Conservation (phyloP, 768 basidiomycete species). For the Lactarius evosmus region DNA sequence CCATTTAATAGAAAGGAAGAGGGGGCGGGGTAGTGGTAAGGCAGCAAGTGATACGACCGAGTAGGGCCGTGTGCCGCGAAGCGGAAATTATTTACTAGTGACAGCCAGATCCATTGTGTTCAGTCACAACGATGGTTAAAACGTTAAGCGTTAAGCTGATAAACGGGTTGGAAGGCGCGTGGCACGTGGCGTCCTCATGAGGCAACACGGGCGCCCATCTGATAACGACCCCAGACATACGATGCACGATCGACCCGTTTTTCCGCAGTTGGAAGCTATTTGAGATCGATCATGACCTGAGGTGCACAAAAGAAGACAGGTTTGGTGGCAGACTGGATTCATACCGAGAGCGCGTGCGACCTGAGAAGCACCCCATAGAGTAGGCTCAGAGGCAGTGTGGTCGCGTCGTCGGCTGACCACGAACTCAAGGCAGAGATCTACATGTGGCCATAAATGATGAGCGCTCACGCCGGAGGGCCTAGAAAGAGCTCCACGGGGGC, state of each 20-base stretch:
- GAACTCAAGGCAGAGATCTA: slow-evolving; percentile 1
- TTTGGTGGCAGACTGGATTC: not conserved
- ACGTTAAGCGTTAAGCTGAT: slow-evolving; percentile 3
- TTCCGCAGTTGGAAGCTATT: not conserved
- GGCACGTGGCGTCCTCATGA: slow-evolving; percentile 19
- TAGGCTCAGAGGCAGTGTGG: not conserved
- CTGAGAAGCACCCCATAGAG: not conserved
- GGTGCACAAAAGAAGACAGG: slow-evolving; percentile 2
- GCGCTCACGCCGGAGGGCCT: not conserved
- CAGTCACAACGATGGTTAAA: slow-evolving; percentile 15
- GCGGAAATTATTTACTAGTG: slow-evolving; percentile 20
- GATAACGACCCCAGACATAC: not conserved
- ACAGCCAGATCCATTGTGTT: slow-evolving; percentile 3
- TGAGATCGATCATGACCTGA: slow-evolving; percentile 12
- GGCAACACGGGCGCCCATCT: slow-evolving; percentile 10
- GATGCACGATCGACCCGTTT: slow-evolving; percentile 7
- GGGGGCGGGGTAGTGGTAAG: not conserved
- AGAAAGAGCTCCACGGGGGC: not conserved
- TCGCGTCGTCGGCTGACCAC: not conserved
- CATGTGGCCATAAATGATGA: not conserved
- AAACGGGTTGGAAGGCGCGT: not conserved
- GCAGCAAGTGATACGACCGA: not conserved
- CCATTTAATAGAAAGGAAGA: not conserved
- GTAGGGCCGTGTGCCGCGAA: not conserved
- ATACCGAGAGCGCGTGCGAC: not conserved